A percentile compares a stretch with the other conserved stretches of the same genome.
phyloP scores from a whole-genome alignment of 2,329 filamentous ascomycete species.

The Ilyonectria sp. region DNA sequence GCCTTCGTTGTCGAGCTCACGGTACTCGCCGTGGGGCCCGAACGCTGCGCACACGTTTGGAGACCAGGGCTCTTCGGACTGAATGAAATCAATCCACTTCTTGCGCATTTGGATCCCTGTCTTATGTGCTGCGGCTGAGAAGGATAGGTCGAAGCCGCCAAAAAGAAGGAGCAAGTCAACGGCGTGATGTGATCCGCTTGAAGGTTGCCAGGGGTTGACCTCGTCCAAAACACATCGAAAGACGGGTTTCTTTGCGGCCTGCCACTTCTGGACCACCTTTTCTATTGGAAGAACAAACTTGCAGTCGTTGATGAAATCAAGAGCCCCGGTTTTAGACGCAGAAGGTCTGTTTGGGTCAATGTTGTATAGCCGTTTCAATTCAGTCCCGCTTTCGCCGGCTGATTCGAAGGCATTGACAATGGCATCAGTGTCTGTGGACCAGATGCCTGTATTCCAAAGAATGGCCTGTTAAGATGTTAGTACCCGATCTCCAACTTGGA shows the following conservation, averaged over 20 bases:
- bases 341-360: conserved; percentile 56
- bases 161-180: conserved; percentile 63
- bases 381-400: conserved; percentile 45
- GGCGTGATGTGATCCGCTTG: conserved; percentile 61
- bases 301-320: conserved; percentile 56
- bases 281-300: conserved; percentile 49
- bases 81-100: conserved; percentile 58
- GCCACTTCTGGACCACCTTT: conserved; percentile 39
- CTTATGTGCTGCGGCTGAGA: conserved; percentile 52
- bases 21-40: conserved; percentile 57
- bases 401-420: conserved; percentile 56
- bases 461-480: conserved; percentile 51
- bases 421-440: conserved; percentile 50
- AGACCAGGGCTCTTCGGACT: conserved; percentile 56
- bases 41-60: conserved; percentile 46
- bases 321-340: conserved; percentile 58
- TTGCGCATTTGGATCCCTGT: conserved; percentile 56
- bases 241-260: conserved; percentile 45
- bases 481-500: background rate
- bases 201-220: conserved; percentile 62
- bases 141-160: conserved; percentile 55
- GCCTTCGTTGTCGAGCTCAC: conserved; percentile 52
- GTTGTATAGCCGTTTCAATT: conserved; percentile 58
- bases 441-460: conserved; percentile 61
- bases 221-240: conserved; percentile 62